Evolutionary conservation across 164 flowering plant species (phyloP).

Genomic region (Vitis amurensis): DNA sequence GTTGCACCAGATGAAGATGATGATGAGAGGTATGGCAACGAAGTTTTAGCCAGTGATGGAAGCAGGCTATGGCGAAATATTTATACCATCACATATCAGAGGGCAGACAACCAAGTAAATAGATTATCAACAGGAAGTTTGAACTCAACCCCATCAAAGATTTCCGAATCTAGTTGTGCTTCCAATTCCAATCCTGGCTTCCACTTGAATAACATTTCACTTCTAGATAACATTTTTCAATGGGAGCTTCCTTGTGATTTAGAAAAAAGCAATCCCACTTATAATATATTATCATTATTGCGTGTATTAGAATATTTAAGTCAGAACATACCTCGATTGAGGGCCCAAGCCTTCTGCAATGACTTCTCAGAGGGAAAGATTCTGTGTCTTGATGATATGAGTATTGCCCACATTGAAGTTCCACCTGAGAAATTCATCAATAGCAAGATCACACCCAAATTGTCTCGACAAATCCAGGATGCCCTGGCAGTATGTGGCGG

Average conservation of each 20-base stretch:
- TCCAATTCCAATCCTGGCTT: constrained; percentile 48
- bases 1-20: constrained; percentile 89
- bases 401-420: constrained; percentile 52
- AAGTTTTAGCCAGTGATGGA: constrained; percentile 78
- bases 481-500: constrained; percentile 96
- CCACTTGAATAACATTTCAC: constrained; percentile 50
- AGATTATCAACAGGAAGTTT: constrained; percentile 46
- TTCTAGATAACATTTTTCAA: constrained; percentile 84
- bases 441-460: constrained; percentile 89
- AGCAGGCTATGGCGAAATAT: constrained; percentile 83
- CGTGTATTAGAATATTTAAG: constrained; percentile 89
- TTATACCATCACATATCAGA: constrained; percentile 88
- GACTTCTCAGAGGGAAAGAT: constrained; percentile 70
- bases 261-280: constrained; percentile 84
- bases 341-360: constrained; percentile 61
- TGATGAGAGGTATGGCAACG: constrained; percentile 70
- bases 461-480: constrained; percentile 95
- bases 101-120: constrained; percentile 67
- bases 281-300: constrained; percentile 72
- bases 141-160: constrained; percentile 48
- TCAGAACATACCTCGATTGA: constrained; percentile 79
- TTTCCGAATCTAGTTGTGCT: constrained; percentile 47
- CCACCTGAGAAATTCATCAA: constrained; percentile 73
- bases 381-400: constrained; percentile 51
- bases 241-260: constrained; percentile 94